Evolutionary conservation across 78 protist genomes (phyloP), one percentile per base, ranked within the genome.

Genomic region (Isochrysis galbana): DNA sequence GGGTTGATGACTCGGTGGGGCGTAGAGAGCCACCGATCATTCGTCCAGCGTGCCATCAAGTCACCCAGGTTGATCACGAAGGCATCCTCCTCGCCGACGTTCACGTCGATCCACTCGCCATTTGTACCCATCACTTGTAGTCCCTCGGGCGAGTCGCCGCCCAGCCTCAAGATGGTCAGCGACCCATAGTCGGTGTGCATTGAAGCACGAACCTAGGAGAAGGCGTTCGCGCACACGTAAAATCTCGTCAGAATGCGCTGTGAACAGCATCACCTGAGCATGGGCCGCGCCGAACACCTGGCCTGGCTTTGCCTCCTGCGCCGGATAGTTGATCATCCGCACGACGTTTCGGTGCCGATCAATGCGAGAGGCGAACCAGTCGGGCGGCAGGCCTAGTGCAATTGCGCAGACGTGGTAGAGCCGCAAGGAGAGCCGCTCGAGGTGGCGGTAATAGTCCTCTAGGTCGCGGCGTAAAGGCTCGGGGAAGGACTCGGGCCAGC

Each of bases 61-160:
- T 78, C 87, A 48, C 87, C 87, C 2, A 78, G 87, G 34, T 78
- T 78, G 87, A 78, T 78, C n/a, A 78, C 87, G 34, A 78, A 78
- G 47, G 29, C 22, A 34, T 78, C 51, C 36, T 42, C 26, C 51
- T 17, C 54, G 29, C 3, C 34, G 48, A 21, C 23, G 17, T 11
- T 0, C 34, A 78, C 87, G 87, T 78, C 87, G 51, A 42, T 14
- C 87, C 87, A 78, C 54, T 19, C 51, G 46, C 87, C 87, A 5
- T 7, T 2, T 3, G 21, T 21, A 14, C 51, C 36, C 54, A 78
- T 42, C 36, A 42, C 36, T 34, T 78, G 87, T n/a, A 78, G 87
- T 2, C 87, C 87, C 3, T 29, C 84, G 32, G 84, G 34, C n/a
- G 0, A 77, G 19, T 0, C 36, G 32, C 87, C 87, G 51, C 87